phyloP scores from a whole-genome alignment of 441 rosid genomes.

The Arabidopsis hybrid region DNA sequence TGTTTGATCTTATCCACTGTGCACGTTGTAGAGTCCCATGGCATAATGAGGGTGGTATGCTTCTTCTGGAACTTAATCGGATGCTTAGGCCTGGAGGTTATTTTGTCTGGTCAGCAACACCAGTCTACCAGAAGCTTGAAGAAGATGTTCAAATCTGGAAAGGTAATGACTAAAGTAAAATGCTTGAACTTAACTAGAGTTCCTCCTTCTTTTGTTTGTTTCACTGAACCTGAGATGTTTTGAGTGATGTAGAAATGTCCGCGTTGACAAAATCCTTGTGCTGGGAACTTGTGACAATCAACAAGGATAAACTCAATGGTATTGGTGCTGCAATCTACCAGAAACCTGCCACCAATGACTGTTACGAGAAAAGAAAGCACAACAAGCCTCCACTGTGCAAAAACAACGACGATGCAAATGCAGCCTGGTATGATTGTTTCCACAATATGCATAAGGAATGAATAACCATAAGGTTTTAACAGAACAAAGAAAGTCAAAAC shows the following conservation, averaged over 20 bases:
- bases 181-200: neutral
- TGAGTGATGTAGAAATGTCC: constrained; percentile 65
- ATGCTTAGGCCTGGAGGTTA: constrained; percentile 90
- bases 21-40: constrained; percentile 98
- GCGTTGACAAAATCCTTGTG: constrained; percentile 75
- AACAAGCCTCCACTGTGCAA: constrained; percentile 81
- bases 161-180: constrained; percentile 50
- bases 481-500: constrained; percentile 3
- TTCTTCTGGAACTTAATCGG: constrained; percentile 86
- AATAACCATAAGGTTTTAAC: neutral
- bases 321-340: constrained; percentile 79
- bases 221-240: constrained; percentile 35
- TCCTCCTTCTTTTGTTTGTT: neutral
- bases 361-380: constrained; percentile 76
- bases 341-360: constrained; percentile 78
- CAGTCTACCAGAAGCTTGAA: constrained; percentile 78
- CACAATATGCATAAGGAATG: neutral
- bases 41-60: constrained; percentile 85
- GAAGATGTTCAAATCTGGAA: constrained; percentile 88
- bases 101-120: constrained; percentile 97
- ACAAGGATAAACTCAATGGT: constrained; percentile 78
- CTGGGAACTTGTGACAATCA: constrained; percentile 88
- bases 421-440: constrained; percentile 70
- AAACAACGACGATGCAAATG: constrained; percentile 78
- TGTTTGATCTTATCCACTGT: constrained; percentile 86